Base-by-base conservation (phyloP, 306 rosid species). In the Inga oerstediana region DNA sequence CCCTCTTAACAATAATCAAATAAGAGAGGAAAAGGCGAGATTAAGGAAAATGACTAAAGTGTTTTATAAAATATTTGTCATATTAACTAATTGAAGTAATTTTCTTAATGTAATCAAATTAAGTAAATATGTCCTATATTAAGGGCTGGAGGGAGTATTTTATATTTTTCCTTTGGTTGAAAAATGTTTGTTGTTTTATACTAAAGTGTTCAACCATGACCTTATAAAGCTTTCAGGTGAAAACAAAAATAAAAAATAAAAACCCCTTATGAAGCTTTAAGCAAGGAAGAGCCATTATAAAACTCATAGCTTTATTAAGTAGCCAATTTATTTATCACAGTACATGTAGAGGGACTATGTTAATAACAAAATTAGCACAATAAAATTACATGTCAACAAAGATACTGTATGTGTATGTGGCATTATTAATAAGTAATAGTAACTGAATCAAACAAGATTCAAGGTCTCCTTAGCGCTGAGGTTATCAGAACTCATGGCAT, bases 381-480 rank as follows among this genome's bases (percentile, higher is more conserved):
- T 58, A 24, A 30, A 24, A 24, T 62, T 22, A 8, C 24, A 20
- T 20, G 62, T 54, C 10, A 27, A 19, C 32, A 9, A 58, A 8
- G 32, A 58, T 10, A 62, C 12, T 6, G 8, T 19, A 54, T 54
- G 3, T 62, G 68, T 10, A 62, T 62, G 67, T 22, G 34, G 66
- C 66, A 56, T 7, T n/a, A 56, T 7, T 7, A 9, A 19, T 20
- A 20, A 22, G 34, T 10, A 6, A 17, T 13, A 22, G 3, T 3
- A 62, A 62, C 17, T 62, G 68, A 24, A 62, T 62, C 68, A 72
- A 27, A 72, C 76, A 22, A 72, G 76, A 46, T 72, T 27, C 76
- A 72, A 46, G 7, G 37, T 72, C 58, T 46, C 76, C 39, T 24
- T 45, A 17, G 58, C 58, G 32, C 13, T 14, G 17, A 0, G 0